Evolutionary conservation across 495 filamentous ascomycete species (phyloP).

Genomic region (Penicillium longicatenatum): DNA sequence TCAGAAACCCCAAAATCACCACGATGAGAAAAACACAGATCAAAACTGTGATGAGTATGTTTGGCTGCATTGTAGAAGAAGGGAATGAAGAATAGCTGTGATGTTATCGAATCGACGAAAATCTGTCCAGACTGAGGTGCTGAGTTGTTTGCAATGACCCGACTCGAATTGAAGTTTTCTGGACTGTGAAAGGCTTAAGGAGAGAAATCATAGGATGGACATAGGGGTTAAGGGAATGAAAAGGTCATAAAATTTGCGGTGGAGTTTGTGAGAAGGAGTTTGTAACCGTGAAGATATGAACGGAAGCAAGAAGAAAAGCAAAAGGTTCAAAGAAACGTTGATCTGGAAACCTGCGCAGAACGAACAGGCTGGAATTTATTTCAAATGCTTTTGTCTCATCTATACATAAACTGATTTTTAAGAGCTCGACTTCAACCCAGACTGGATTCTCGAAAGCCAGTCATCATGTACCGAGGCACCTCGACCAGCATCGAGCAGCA

Average conservation of each 20-base stretch:
- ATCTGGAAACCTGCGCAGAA: background rate
- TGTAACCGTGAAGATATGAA: too few species aligned
- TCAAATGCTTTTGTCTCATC: background rate
- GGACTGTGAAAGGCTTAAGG: too few species aligned
- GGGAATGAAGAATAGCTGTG: too few species aligned
- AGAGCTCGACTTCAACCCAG: slow-evolving; percentile 18
- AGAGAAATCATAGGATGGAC: too few species aligned
- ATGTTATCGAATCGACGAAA: background rate
- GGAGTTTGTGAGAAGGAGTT: background rate
- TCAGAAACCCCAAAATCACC: background rate
- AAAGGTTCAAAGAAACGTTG: too few species aligned
- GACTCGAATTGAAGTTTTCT: background rate
- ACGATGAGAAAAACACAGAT: slow-evolving; percentile 5
- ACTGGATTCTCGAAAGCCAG: slow-evolving; percentile 35
- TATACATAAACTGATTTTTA: background rate
- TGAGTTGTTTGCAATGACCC: background rate
- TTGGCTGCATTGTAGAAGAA: slow-evolving; percentile 13
- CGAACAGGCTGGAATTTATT: background rate
- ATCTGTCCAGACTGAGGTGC: background rate
- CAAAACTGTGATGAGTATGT: slow-evolving; percentile 12
- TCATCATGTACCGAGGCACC: slow-evolving; percentile 35
- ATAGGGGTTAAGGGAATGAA: background rate
- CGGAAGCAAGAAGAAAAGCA: too few species aligned
- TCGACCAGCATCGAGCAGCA: slow-evolving; percentile 26
- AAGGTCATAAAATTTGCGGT: background rate